phyloP scores from a whole-genome alignment of 768 basidiomycete species.

The Boletus tomentosulus region DNA sequence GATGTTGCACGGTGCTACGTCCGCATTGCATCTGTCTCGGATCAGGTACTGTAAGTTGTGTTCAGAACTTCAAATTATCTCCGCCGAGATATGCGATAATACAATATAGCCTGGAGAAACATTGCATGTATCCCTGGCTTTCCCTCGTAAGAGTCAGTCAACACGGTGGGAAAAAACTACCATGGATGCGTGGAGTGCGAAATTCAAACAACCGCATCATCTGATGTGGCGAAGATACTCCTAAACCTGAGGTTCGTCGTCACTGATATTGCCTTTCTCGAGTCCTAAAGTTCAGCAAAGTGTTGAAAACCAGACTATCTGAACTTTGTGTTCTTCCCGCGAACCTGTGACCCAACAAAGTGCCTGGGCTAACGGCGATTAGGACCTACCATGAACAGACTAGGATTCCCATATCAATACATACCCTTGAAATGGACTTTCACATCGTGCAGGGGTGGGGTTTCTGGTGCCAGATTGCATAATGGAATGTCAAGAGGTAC shows the following conservation, averaged over 20 bases:
- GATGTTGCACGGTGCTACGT: background rate
- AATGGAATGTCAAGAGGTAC: too few species aligned
- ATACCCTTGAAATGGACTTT: background rate
- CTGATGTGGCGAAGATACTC: background rate
- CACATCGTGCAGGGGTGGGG: background rate
- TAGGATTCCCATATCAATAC: background rate
- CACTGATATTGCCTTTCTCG: background rate
- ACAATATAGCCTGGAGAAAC: too few species aligned
- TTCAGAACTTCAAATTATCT: background rate
- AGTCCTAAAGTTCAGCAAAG: background rate
- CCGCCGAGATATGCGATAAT: too few species aligned
- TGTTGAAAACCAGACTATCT: background rate
- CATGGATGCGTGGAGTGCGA: background rate
- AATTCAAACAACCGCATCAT: background rate
- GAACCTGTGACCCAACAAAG: slow-evolving; percentile 8
- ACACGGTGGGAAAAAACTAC: background rate
- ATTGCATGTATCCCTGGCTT: background rate
- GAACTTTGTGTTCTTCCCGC: slow-evolving; percentile 8
- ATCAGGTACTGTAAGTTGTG: too few species aligned
- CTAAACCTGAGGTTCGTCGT: background rate
- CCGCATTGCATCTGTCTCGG: background rate
- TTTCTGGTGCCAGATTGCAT: too few species aligned
- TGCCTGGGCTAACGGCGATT: background rate
- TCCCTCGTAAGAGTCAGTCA: background rate
- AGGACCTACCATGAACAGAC: background rate